A percentile compares a stretch with the other conserved stretches of the same genome.
phyloP scores from a whole-genome alignment of 768 basidiomycete species.

The Tylopilus sp. region DNA sequence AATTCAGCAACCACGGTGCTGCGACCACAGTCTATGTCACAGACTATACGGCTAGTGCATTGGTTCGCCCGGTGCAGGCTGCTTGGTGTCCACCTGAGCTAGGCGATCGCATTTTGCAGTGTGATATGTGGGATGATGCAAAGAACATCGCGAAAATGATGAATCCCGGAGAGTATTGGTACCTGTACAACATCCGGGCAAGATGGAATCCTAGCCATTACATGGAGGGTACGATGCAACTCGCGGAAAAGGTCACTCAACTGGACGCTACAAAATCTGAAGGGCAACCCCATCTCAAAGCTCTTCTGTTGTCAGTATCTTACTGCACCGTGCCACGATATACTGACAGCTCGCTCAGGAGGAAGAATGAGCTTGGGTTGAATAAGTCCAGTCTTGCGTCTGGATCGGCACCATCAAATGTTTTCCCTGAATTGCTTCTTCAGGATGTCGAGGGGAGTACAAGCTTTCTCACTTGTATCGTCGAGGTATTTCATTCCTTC shows the following conservation, averaged over 20 bases:
- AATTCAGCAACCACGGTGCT: constrained; percentile 35
- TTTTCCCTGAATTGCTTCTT: constrained; percentile 46
- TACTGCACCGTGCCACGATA: neutral
- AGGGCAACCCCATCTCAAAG: constrained; percentile 38
- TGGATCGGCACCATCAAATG: constrained; percentile 21
- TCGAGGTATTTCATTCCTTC: constrained; percentile 43
- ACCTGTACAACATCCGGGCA: constrained; percentile 51
- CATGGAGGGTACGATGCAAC: constrained; percentile 52
- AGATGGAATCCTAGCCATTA: constrained; percentile 35
- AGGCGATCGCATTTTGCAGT: constrained; percentile 43
- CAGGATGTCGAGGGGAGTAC: constrained; percentile 41
- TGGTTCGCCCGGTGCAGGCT: constrained; percentile 32
- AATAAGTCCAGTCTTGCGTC: constrained; percentile 19
- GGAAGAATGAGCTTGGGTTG: constrained; percentile 42
- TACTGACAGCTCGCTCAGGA: constrained; percentile 34
- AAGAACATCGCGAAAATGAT: constrained; percentile 39
- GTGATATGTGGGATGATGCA: constrained; percentile 60
- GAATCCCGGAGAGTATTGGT: constrained; percentile 48
- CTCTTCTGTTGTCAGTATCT: constrained; percentile 48
- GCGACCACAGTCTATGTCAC: constrained; percentile 57
- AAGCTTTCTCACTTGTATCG: constrained; percentile 50
- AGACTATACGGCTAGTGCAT: constrained; percentile 54
- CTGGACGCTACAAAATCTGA: constrained; percentile 41
- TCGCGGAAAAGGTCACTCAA: constrained; percentile 40
- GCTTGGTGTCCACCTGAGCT: constrained; percentile 49